Evolutionary conservation across 202 grass and related monocot genomes (phyloP), one percentile per base, ranked within the genome.

Genomic region (Eragrostis tef): DNA sequence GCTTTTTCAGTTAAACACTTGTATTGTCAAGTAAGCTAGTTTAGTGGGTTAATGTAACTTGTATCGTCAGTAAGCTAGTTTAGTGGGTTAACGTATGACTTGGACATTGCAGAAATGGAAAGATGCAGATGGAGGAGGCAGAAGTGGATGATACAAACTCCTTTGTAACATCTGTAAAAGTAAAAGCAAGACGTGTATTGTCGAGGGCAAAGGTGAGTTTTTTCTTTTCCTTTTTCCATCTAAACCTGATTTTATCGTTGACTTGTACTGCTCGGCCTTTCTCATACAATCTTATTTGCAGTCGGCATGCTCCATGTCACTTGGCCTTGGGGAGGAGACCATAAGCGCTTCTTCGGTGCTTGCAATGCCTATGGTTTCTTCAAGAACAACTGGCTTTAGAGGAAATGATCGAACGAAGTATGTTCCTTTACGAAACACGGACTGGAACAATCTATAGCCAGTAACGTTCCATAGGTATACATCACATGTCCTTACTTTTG

Each of bases 331-430:
- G 24, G 89, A 89, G 39, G 85, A 91, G 74, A 74, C 89, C 6
- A 81, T 95, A 79, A 86, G 86, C 47, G 90, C 92, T 85, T 98
- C 92, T 6, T 98, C 96, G 1, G 92, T 93, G 70, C 90, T 95
- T 71, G 90, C 85, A 9, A 95, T 98, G 89, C 92, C 95, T 26
- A 95, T 95, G 92, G 89, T 91, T 21, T 93, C 89, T 61, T 95
- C 96, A 52, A 89, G 88, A 75, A 91, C 92, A 81, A 95, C 90
- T 17, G 96, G 96, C 51, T 95, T 93, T 80, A 84, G 90, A 80
- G 84, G 88, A 80, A 91, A 83, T 72, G 90, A 91, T 24, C 83
- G 82, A 77, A 44, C 90, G 11, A 95, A 95, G 74, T 93, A 88
- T 71, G 85, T 85, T 67, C 88, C 92, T 65, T 75, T 88, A 84